phyloP scores from a whole-genome alignment of 306 rosid genomes.

The Crataegus laevigata region DNA sequence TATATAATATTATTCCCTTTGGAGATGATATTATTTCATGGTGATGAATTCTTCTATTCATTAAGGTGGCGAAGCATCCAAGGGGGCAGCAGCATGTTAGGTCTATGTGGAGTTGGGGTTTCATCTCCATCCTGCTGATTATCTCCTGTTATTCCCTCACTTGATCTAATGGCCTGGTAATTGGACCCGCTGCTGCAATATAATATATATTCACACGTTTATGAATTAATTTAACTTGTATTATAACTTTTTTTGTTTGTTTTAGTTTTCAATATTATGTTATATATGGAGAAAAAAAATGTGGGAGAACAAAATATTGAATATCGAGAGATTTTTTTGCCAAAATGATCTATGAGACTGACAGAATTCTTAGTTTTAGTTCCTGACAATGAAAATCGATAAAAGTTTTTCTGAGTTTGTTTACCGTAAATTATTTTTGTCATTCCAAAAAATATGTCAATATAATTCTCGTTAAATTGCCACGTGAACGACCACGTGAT shows the following conservation, averaged over 20 bases:
- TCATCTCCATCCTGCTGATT: conserved; percentile 5
- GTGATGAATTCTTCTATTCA: conserved; percentile 18
- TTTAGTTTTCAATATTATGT: not conserved
- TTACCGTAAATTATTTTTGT: too few species aligned
- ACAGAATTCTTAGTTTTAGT: too few species aligned
- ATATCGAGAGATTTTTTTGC: not conserved
- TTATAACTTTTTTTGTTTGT: too few species aligned
- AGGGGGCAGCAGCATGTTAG: conserved; percentile 28
- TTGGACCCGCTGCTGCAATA: conserved; percentile 16
- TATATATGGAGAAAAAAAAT: not conserved
- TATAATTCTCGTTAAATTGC: too few species aligned
- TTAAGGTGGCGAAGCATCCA: conserved; percentile 56
- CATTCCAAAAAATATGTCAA: too few species aligned
- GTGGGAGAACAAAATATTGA: not conserved
- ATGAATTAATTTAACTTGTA: not conserved
- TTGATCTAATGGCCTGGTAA: not conserved
- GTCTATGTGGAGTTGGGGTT: not conserved
- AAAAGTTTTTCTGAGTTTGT: too few species aligned
- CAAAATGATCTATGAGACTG: too few species aligned
- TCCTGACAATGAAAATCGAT: too few species aligned
- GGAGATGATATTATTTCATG: not conserved
- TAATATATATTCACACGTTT: not conserved
- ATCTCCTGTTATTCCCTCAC: not conserved
- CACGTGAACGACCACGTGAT: too few species aligned
- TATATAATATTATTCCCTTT: not conserved